These are phyloP conservation scores for Globisporangium splendens DNA, from an alignment of 352 stramenopile species.

Conservation along the genomic window DNA sequence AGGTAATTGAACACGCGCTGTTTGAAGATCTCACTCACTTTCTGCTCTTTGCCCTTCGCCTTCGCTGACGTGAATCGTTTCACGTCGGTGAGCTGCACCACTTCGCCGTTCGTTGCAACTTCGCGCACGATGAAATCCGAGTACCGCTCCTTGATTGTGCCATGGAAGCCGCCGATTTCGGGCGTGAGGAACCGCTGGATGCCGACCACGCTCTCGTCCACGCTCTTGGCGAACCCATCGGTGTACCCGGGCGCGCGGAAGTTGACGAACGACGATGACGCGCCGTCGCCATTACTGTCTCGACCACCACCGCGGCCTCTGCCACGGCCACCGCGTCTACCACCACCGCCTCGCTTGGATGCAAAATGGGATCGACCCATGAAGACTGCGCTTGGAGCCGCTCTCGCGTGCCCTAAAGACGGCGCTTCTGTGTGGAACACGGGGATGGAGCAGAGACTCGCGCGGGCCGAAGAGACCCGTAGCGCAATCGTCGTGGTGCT, in stretches of 20 bases:
- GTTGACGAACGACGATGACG: conserved; percentile 14
- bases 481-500: conserved; percentile 6
- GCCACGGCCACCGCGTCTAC: conserved; percentile 25
- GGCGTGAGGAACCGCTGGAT: conserved; percentile 67
- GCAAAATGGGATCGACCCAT: conserved; percentile 15
- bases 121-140: conserved; percentile 92
- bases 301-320: conserved; percentile 18
- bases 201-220: conserved; percentile 71
- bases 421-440: background rate
- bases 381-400: background rate
- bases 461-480: background rate
- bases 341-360: conserved; percentile 22
- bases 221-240: conserved; percentile 66
- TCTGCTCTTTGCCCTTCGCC: conserved; percentile 36
- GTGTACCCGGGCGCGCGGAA: conserved; percentile 73
- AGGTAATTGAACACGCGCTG: conserved; percentile 64
- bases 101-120: conserved; percentile 47
- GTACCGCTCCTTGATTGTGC: conserved; percentile 87
- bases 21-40: conserved; percentile 79
- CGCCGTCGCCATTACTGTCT: conserved; percentile 12
- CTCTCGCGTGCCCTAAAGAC: background rate
- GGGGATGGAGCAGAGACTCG: conserved; percentile 1
- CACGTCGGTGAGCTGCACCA: conserved; percentile 66
- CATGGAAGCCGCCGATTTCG: conserved; percentile 72
- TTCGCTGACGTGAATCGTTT: conserved; percentile 35